These are phyloP conservation scores for Fonsecaea pedrosoi DNA, from an alignment of 2,329 filamentous ascomycete genomes.

Conservation along the genomic window DNA sequence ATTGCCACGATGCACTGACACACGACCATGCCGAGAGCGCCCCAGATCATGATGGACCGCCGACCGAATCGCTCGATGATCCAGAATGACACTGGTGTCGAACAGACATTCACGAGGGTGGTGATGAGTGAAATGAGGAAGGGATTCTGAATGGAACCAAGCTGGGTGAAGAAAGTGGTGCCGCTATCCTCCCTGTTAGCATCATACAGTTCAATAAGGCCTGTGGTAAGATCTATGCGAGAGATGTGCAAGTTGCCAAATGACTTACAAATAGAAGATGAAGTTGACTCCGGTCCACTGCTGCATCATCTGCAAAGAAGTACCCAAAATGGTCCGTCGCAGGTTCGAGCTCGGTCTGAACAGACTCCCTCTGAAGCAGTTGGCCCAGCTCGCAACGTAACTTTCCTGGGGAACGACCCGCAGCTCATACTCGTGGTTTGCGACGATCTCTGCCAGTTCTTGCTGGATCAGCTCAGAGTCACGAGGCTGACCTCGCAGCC, in stretches of 20 bases:
- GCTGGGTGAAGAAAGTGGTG: constrained; percentile 80
- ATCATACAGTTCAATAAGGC: neutral
- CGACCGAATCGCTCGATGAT: constrained; percentile 82
- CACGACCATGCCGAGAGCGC: constrained; percentile 80
- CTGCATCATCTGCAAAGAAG: constrained; percentile 80
- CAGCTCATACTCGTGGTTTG: constrained; percentile 87
- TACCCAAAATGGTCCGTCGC: constrained; percentile 73
- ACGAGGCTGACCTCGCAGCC: constrained; percentile 74
- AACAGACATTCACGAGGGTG: constrained; percentile 84
- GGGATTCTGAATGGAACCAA: constrained; percentile 75
- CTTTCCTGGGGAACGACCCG: constrained; percentile 49
- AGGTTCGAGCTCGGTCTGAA: constrained; percentile 61
- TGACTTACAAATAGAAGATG: constrained; percentile 72
- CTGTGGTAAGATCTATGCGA: neutral
- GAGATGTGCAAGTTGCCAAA: neutral
- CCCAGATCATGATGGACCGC: constrained; percentile 77
- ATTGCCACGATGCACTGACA: constrained; percentile 83
- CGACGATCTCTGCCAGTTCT: constrained; percentile 83
- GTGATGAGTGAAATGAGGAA: constrained; percentile 87
- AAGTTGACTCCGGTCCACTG: constrained; percentile 89
- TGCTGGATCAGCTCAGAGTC: constrained; percentile 66
- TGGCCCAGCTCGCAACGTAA: constrained; percentile 61
- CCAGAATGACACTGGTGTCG: constrained; percentile 86
- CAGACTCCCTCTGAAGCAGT: constrained; percentile 65
- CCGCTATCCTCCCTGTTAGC: constrained; percentile 50